Base-by-base conservation (phyloP, 768 basidiomycete species). In the Collybiopsis confluens region DNA sequence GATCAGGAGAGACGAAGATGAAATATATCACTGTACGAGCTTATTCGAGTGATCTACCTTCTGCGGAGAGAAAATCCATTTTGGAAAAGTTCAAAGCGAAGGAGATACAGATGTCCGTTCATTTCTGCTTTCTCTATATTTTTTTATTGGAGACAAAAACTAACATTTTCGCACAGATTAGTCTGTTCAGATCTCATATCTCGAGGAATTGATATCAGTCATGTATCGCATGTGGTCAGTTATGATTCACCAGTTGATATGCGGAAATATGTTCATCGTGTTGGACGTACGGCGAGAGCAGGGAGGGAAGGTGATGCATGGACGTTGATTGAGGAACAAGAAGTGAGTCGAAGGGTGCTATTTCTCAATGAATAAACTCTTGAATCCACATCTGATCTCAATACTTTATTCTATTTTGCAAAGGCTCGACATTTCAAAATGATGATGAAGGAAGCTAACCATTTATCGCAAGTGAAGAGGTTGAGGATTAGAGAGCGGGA, bases 181-280 rank as follows among this genome's bases (percentile, higher is more conserved):
- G 80, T 99, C n/a, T 97, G 93, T 65, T 98, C 96, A 2, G 97
- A 98, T 70, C 75, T 99, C 9, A 90, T 98, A 55, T 91, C 96
- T 2, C 85, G 97, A 54, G 97, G 97, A 10, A 93, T 98, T 56
- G 96, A 98, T 63, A 90, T 99, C 54, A 89, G 85, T 54, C 84
- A 92, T 58, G 92, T 98, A 30, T 82, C 86, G 2, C 90, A 97
- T 67, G 96, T 99, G 27, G 82, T 99, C 44, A 94, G 88, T 63
- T 98, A 99, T 67, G 97, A 99, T 65, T 86, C 83, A 2, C 95
- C 97, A 8, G 80, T 97, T n/a, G 97, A 98, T 66, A 94, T 98
- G 82, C 81, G 92, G 47, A 98, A 98, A 68, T 99, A 99, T 64
- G 91, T 99, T 10, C 97, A 99, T 68, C 87, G 97, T 50, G 96